A percentile compares a stretch with the other conserved stretches of the same genome.
Conservation (phyloP, 306 rosid genomes). For the Citrullus mucosospermus region DNA sequence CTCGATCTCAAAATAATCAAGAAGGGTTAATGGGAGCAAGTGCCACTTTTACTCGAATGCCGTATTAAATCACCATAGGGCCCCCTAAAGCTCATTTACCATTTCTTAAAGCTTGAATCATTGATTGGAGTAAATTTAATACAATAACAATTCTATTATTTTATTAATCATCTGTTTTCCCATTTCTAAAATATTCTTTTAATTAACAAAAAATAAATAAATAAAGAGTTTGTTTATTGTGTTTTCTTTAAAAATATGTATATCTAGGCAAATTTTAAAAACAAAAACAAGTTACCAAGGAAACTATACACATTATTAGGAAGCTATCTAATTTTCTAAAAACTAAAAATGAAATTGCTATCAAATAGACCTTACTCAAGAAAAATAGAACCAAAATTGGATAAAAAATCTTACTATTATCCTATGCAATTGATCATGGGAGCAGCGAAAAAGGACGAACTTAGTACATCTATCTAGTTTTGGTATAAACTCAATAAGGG, state of each 20-base stretch:
- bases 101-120: background rate
- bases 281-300: background rate
- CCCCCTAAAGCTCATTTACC: background rate
- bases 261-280: background rate
- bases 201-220: background rate
- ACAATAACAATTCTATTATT: background rate
- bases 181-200: background rate
- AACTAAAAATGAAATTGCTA: background rate
- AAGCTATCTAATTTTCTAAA: background rate
- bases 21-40: background rate
- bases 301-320: background rate
- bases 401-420: background rate
- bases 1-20: background rate
- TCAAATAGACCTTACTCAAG: background rate
- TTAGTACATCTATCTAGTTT: background rate
- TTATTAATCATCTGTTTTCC: background rate
- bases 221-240: background rate
- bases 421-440: background rate
- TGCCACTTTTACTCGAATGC: background rate
- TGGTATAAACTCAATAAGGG: background rate
- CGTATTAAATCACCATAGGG: background rate
- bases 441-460: background rate
- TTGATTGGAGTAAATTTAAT: background rate
- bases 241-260: background rate
- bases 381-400: background rate